Base-by-base conservation (phyloP, 225 moss, liverwort and hornwort species). In the Lunularia cruciata region DNA sequence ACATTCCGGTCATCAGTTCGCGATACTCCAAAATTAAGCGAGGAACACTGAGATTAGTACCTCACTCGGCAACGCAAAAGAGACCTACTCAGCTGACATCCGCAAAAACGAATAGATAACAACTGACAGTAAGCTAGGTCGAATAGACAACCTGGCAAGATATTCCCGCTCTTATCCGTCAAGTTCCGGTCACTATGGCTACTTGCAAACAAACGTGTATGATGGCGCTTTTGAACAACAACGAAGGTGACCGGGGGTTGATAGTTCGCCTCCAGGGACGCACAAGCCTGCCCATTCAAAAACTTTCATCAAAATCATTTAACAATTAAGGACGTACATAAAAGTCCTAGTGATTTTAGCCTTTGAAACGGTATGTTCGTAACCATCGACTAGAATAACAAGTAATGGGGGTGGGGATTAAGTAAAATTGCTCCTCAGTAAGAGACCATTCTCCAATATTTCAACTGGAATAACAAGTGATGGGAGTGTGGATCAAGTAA, bases 231-330 rank as follows among this genome's bases (percentile, higher is more conserved):
- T 79, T 96, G 95, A 3, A 96, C 95, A 10, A 96, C 95, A 30
- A 96, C 95, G 71, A 96, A 96, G 2, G 95, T 96, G 3, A 96
- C 95, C 2, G 95, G 95, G 8, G 95, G 95, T 78, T 96, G 95
- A 43, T 96, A 96, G 62, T 89, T 90, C 0, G 90, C 90, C 43
- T 96, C 95, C 0, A 96, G 78, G 2, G 95, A 96, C 33, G 95
- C 95, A 74, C 95, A 96, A 2, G 95, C 95, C 84, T 84, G 73
- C n/a, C n/a, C n/a, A n/a, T n/a, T n/a, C n/a, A n/a, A n/a, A n/a
- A n/a, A n/a, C n/a, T n/a, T n/a, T n/a, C n/a, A n/a, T n/a, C n/a
- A n/a, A n/a, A n/a, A n/a, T n/a, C n/a, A n/a, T n/a, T n/a, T n/a
- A n/a, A n/a, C n/a, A n/a, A n/a, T n/a, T n/a, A n/a, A n/a, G n/a